Base-by-base conservation (phyloP, 1,284 basidiomycete genomes). In the Apiotrichum sp. region DNA sequence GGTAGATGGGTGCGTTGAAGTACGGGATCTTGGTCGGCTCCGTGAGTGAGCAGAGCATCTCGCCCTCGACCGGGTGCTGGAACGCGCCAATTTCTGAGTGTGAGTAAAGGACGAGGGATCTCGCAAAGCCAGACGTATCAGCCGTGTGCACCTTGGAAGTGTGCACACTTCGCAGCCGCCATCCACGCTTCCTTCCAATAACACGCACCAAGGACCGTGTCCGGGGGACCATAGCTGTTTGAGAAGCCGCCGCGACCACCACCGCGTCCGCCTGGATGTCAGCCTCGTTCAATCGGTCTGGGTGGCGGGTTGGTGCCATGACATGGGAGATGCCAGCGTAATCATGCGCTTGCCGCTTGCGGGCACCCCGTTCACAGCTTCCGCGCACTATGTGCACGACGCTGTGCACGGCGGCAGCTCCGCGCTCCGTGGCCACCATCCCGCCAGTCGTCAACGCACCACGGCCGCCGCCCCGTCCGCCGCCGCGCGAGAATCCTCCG, bases 1-100 rank as follows among this genome's bases (percentile, higher is more conserved):
- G 84, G 77, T 97, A 99, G 74, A 99, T 96, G 53, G 96, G 95
- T 0, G 96, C 95, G 76, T 99, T 99, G 82, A 99, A 99, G 79
- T 96, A 96, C 0, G 96, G 96, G 13, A 99, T 89, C 80, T 90
- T 93, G 77, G 92, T 86, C 2, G 86, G 79, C 73, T 92, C 84
- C 39, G 85, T 79, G 10, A 92, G 91, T 8, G 86, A 81, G 77
- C 96, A 99, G 55, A 98, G 80, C 95, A 99, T 98, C 76, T 99
- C 95, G 61, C 91, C 90, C 79, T 99, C 96, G 48, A 97, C 93
- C 22, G 93, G 89, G 74, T 98, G 93, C 34, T 92, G 73, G 74
- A 95, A 95, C 1, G 86, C 80, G 57, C 93, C 91, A 78, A 93
- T 86, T 79, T 91, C 89, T 91, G 63, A 22, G 22, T 22, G 22